These are phyloP conservation scores for Prototheca wickerhamii DNA, from an alignment of 163 green algal species.

Conservation along the genomic window DNA sequence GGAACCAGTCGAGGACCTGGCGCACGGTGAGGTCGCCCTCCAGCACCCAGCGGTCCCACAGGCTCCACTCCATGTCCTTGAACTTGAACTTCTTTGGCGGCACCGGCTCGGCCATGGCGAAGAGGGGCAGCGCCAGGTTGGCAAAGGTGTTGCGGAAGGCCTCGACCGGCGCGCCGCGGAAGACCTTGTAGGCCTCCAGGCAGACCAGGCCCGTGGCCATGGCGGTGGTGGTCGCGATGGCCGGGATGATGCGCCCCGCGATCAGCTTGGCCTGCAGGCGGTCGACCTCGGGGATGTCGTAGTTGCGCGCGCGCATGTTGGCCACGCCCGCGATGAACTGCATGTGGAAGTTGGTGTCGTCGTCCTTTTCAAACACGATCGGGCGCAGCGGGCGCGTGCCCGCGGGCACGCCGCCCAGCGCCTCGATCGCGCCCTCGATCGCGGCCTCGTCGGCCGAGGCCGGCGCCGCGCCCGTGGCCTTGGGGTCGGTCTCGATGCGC, in stretches of 20 bases:
- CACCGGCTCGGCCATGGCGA: conserved; percentile 94
- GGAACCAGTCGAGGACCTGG: conserved; percentile 72
- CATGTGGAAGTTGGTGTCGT: conserved; percentile 98
- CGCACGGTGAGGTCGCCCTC: conserved; percentile 93
- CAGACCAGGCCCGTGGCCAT: conserved; percentile 88
- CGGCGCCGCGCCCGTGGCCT: conserved; percentile 41
- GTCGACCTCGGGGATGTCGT: conserved; percentile 62
- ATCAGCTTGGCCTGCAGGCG: conserved; percentile 98
- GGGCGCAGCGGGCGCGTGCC: conserved; percentile 37
- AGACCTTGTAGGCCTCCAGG: conserved; percentile 95
- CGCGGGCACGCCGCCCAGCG: background rate
- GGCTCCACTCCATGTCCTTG: conserved; percentile 73
- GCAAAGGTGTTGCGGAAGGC: conserved; percentile 95
- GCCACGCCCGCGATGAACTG: conserved; percentile 85
- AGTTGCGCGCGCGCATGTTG: conserved; percentile 98
- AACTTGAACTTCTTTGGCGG: conserved; percentile 65
- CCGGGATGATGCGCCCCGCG: conserved; percentile 94
- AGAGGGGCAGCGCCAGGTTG: conserved; percentile 95
- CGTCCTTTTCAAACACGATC: conserved; percentile 89
- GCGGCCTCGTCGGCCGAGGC: conserved; percentile 24
- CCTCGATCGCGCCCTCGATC: conserved; percentile 64
- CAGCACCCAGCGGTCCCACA: conserved; percentile 97
- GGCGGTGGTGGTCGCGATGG: conserved; percentile 90
- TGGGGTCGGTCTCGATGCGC: conserved; percentile 97
- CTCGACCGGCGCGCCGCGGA: conserved; percentile 63